phyloP scores from a whole-genome alignment of 371 early-diverging fungal species.

The Parasitella parasitica region DNA sequence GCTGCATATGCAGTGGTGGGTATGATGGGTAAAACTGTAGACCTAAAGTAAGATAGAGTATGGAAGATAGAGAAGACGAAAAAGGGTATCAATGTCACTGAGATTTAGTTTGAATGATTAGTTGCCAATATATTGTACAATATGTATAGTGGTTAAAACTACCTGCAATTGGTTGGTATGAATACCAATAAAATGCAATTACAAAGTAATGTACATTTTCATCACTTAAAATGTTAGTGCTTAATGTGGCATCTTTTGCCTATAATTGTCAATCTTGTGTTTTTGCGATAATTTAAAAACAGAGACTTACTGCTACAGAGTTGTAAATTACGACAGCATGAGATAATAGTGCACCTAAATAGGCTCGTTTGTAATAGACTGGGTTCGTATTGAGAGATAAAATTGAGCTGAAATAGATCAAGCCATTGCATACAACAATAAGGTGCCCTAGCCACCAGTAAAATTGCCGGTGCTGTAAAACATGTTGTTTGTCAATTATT shows the following conservation, averaged over 20 bases:
- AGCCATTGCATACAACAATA: slow-evolving; percentile 28
- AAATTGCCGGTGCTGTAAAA: slow-evolving; percentile 53
- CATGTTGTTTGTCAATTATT: not conserved
- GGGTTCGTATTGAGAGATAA: slow-evolving; percentile 35
- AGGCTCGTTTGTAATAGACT: slow-evolving; percentile 63
- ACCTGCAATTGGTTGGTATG: slow-evolving; percentile 74
- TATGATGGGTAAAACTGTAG: not conserved
- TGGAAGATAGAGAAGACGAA: slow-evolving; percentile 84
- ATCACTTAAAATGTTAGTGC: slow-evolving; percentile 59
- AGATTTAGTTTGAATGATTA: not conserved
- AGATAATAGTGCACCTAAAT: slow-evolving; percentile 69
- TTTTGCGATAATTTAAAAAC: not conserved
- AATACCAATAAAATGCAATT: slow-evolving; percentile 79
- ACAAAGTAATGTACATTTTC: slow-evolving; percentile 89
- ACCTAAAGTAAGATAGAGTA: slow-evolving; percentile 59
- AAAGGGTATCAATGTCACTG: slow-evolving; percentile 83
- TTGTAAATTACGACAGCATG: slow-evolving; percentile 87
- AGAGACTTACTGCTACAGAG: slow-evolving; percentile 64
- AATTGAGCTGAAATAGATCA: slow-evolving; percentile 40
- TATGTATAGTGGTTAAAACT: slow-evolving; percentile 6
- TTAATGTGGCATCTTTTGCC: not conserved
- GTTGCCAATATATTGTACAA: not conserved
- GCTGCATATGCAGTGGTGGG: slow-evolving; percentile 1
- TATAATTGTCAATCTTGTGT: not conserved
- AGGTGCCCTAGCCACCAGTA: slow-evolving; percentile 58